Base-by-base conservation (phyloP, 352 stramenopile genomes). In the Globisporangium carolinianum region DNA sequence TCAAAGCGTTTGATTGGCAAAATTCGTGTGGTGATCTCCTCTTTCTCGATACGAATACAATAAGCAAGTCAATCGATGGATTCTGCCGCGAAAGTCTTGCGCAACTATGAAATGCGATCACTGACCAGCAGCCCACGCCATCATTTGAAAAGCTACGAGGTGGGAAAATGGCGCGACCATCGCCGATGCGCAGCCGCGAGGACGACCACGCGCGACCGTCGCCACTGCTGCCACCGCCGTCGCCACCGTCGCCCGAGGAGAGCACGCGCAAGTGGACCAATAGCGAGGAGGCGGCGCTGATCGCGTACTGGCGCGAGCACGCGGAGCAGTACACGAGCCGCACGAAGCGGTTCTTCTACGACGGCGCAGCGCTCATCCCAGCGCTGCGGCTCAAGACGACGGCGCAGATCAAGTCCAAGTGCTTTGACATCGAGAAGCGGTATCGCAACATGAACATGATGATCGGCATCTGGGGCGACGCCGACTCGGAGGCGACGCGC, bases 391-490 rank as follows among this genome's bases (percentile, higher is more conserved):
- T 49, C 55, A 66, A 66, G 55, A 58, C 42, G 8, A 14, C 46
- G 7, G 43, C 35, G 36, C 60, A 66, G 55, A 62, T 66, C 54
- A 57, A 62, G 39, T 66, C 60, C 47, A 66, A 66, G 49, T 66
- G 54, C 55, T 62, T 53, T 42, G 60, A 66, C 43, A 58, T 54
- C 11, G 60, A 66, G 60, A 61, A 62, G 48, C 60, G 60, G n/a
- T 66, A 66, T 36, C 48, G 42, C 10, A 48, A 66, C 35, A 62
- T 38, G 11, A 53, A 47, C 11, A 42, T 58, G 32, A 47, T 53
- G 54, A 24, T 66, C 18, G 43, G 49, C 48, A 36, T 55, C 9
- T 17, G 9, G 2, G 45, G 18, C 3, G 60, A 38, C 11, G 11
- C 42, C 0, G 38, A 55, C 15, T 39, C 32, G n/a, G 54, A 55